Evolutionary conservation across 331 rosid species (phyloP).

Genomic region (Rhamnella rubrinervis): DNA sequence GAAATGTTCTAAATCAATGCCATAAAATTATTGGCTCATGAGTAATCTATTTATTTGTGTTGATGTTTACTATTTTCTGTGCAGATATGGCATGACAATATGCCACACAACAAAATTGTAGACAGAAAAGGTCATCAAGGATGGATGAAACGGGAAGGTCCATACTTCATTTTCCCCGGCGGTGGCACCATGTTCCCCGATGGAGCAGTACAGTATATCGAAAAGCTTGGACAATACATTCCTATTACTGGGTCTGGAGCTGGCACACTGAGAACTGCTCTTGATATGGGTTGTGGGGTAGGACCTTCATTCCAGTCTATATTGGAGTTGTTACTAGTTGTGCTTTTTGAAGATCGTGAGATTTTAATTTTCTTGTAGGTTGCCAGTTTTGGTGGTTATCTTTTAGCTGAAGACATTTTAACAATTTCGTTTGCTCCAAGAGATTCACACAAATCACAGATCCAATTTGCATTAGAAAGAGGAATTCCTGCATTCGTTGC

Average conservation of each 20-base stretch:
- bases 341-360: conserved; percentile 3
- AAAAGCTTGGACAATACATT: conserved; percentile 89
- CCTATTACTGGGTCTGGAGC: conserved; percentile 44
- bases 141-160: conserved; percentile 96
- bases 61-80: conserved; percentile 19
- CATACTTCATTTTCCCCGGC: conserved; percentile 90
- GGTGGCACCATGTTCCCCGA: conserved; percentile 99
- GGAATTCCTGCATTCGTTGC: conserved; percentile 98
- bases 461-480: conserved; percentile 96
- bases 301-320: conserved; percentile 29
- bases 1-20: neutral
- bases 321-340: conserved; percentile 13
- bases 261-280: conserved; percentile 84
- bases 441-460: conserved; percentile 96
- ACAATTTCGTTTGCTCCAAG: conserved; percentile 97
- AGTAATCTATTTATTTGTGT: conserved; percentile 13
- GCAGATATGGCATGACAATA: conserved; percentile 94
- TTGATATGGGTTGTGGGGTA: conserved; percentile 99
- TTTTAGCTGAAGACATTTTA: conserved; percentile 68
- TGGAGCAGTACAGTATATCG: conserved; percentile 91
- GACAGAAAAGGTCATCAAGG: conserved; percentile 99
- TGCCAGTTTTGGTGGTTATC: conserved; percentile 97
- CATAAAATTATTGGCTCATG: conserved; percentile 1
- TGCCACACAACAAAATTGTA: conserved; percentile 95
- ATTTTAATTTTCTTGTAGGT: conserved; percentile 55